A percentile compares a stretch with the other conserved stretches of the same genome.
These are phyloP conservation scores for Aspergillus cavernicola DNA, from an alignment of 495 filamentous ascomycete genomes.

Conservation along the genomic window DNA sequence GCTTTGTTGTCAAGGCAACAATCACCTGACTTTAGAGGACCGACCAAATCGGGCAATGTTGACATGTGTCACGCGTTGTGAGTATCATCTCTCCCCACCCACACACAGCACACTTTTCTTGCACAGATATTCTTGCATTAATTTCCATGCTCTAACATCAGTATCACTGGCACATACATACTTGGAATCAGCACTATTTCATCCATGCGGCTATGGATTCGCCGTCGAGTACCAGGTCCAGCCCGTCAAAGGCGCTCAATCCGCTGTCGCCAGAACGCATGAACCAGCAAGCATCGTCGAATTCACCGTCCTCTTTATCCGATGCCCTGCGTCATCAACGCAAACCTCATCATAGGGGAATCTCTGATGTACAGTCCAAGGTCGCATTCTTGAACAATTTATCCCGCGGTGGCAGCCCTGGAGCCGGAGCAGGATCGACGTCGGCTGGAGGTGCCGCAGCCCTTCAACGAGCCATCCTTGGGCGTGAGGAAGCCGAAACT, in stretches of 20 bases:
- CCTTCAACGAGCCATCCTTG: conserved; percentile 74
- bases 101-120: conserved; percentile 11
- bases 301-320: conserved; percentile 50
- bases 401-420: conserved; percentile 55
- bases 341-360: conserved; percentile 40
- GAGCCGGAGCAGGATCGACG: conserved; percentile 45
- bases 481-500: conserved; percentile 73
- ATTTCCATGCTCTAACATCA: conserved; percentile 24
- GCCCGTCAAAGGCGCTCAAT: conserved; percentile 57
- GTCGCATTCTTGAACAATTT: conserved; percentile 80
- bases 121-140: conserved; percentile 9
- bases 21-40: conserved; percentile 31
- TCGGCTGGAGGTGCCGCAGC: conserved; percentile 58
- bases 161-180: conserved; percentile 11
- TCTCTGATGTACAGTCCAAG: conserved; percentile 80
- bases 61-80: conserved; percentile 30
- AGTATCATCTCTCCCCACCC: conserved; percentile 10
- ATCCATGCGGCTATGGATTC: conserved; percentile 36
- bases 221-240: conserved; percentile 40
- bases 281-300: conserved; percentile 61
- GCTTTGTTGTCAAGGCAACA: conserved; percentile 34
- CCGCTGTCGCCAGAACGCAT: conserved; percentile 76
- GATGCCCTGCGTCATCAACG: conserved; percentile 38
- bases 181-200: not conserved
- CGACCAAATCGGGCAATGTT: conserved; percentile 30